phyloP scores from a whole-genome alignment of 192 early-diverging fungal species.

The Coemansia sp. region DNA sequence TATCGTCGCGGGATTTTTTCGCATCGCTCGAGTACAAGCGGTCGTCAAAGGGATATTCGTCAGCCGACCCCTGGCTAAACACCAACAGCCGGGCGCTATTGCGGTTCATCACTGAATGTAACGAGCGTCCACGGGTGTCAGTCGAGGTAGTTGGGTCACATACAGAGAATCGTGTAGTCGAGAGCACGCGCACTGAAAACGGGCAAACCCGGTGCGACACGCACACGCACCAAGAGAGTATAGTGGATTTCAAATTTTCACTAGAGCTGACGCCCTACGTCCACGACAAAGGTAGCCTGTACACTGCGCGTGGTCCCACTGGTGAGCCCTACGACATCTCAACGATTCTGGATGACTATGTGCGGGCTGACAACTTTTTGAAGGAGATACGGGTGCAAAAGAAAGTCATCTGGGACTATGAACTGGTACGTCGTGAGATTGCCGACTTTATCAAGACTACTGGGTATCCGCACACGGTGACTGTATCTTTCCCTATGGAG shows the following conservation, averaged over 20 bases:
- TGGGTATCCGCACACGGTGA: conserved; percentile 51
- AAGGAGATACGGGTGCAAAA: conserved; percentile 49
- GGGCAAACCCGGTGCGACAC: conserved; percentile 16
- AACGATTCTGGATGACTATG: conserved; percentile 33
- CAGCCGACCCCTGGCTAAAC: conserved; percentile 50
- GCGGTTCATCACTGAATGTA: conserved; percentile 43
- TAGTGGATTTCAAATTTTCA: conserved; percentile 47
- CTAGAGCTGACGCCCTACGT: conserved; percentile 51
- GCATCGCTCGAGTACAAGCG: conserved; percentile 46
- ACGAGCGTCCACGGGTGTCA: conserved; percentile 44
- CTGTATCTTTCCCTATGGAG: conserved; percentile 42
- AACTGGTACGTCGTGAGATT: conserved; percentile 34
- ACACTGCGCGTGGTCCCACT: conserved; percentile 22
- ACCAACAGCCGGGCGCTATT: conserved; percentile 28
- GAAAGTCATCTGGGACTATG: conserved; percentile 57
- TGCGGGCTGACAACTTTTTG: conserved; percentile 31
- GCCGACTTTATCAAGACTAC: conserved; percentile 13
- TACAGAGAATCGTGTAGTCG: conserved; percentile 13
- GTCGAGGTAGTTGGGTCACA: conserved; percentile 45
- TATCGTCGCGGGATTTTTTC: conserved; percentile 52
- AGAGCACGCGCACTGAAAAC: conserved; percentile 8
- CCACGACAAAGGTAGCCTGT: conserved; percentile 41
- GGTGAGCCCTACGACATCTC: conserved; percentile 44
- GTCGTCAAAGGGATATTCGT: conserved; percentile 45
- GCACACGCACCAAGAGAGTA: conserved; percentile 21